Percentiles rank a stretch among this genome's conserved stretches.
Conservation (phyloP, 495 filamentous ascomycete species). For the Aspergillus saccharolyticus region DNA sequence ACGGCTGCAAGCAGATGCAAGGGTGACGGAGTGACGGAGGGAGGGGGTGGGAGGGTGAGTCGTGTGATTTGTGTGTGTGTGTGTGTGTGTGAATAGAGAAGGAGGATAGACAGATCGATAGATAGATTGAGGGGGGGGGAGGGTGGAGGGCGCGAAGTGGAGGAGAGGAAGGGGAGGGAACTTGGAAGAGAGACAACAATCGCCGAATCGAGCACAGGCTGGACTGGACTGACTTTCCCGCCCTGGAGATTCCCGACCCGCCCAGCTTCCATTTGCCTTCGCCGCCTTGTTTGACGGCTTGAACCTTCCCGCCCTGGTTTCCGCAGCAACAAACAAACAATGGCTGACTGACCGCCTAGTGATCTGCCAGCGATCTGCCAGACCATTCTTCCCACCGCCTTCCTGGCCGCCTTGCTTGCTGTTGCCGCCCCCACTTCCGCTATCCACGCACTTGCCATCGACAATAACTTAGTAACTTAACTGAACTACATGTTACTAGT, state of each 20-base stretch:
- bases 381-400: constrained; percentile 23
- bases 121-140: constrained; percentile 1
- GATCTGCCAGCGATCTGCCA: constrained; percentile 19
- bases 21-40: constrained; percentile 13
- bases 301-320: constrained; percentile 17
- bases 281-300: neutral
- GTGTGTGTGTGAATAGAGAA: constrained; percentile 5
- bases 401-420: constrained; percentile 18
- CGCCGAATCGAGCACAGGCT: too few species aligned
- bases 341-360: constrained; percentile 21
- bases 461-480: neutral
- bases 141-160: too few species aligned
- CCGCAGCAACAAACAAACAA: constrained; percentile 35
- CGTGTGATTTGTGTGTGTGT: neutral
- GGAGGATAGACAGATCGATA: too few species aligned
- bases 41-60: neutral
- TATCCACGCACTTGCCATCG: neutral
- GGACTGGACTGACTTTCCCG: too few species aligned
- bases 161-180: too few species aligned
- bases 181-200: too few species aligned
- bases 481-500: neutral
- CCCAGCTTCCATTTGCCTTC: neutral
- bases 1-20: constrained; percentile 20
- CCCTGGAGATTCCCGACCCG: neutral
- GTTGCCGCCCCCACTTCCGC: neutral